Conservation (phyloP, 2,329 filamentous ascomycete genomes). For the Penicillium glabrum region DNA sequence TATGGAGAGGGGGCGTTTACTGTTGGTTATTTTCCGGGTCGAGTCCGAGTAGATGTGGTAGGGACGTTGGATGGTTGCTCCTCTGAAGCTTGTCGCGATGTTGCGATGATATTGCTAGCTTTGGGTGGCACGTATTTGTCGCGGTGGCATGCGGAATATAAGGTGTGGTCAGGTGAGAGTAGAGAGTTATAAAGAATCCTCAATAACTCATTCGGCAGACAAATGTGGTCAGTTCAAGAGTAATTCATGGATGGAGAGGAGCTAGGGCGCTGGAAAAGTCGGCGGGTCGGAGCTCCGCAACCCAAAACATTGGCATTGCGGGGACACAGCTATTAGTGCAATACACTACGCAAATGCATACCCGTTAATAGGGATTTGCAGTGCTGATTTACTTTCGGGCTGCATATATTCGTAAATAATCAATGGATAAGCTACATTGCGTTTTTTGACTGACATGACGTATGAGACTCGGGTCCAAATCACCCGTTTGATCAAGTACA, state of each 20-base stretch:
- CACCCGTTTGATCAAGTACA: background rate
- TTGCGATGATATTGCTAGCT: background rate
- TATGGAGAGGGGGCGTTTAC: background rate
- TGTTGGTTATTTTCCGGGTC: background rate
- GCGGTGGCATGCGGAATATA: background rate
- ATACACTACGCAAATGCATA: no score
- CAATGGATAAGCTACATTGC: background rate
- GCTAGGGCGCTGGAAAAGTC: background rate
- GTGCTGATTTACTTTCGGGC: background rate
- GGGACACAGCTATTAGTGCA: background rate
- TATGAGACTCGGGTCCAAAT: background rate
- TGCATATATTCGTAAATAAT: background rate
- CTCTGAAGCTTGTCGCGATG: background rate
- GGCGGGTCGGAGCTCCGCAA: background rate
- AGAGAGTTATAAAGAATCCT: background rate
- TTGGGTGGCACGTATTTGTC: background rate
- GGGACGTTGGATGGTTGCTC: background rate
- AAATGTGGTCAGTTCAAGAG: background rate
- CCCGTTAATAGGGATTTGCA: no score
- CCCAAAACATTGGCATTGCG: conserved; percentile 4
- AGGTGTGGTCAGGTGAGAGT: background rate
- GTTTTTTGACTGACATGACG: background rate
- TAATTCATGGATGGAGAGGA: background rate
- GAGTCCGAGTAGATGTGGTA: background rate
- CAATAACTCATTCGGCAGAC: background rate